Base-by-base conservation (phyloP, 257 asterid genomes). In the Echites panduratus region DNA sequence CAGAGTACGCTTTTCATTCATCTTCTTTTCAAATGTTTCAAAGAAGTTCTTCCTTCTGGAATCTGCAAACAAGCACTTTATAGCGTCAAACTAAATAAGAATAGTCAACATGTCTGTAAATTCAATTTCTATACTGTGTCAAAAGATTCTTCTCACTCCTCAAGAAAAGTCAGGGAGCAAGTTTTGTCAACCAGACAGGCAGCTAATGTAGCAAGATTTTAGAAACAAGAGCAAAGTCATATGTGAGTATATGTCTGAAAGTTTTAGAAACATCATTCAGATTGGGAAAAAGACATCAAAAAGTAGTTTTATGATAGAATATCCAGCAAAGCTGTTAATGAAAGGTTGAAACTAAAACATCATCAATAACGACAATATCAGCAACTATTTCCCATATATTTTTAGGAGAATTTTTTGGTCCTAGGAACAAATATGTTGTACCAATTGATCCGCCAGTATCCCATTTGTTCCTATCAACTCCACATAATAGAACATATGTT, bases 1-100 rank as follows among this genome's bases (percentile, higher is more conserved):
- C 79, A 83, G 91, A 16, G 75, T 84, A 53, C 76, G 96, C 86
- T 84, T 95, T 87, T 90, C 96, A 62, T 83, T 78, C 82, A 91
- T 92, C 89, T 95, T 95, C 89, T 86, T 90, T 87, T 92, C 91
- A 82, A 92, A 95, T 70, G 70, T 87, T 81, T 92, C 92, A 67
- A 83, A 89, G 87, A 90, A 83, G 84, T 86, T 92, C 76, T 75
- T 87, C 82, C 82, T 85, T 79, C 87, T 81, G 71, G 88, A 85
- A 87, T 92, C 99, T 95, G 97, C 91, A 83, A 78, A 82, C 66
- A 80, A 76, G 79, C 75, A 80, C 45, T 70, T 48, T 40, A 52
- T 38, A 41, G 47, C 49, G 41, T 57, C 40, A 70, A 44, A 20
- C 57, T 29, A 48, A 27, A 52, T 47, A 73, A 64, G 8, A 52